phyloP scores from a whole-genome alignment of 345 rosid species.

The Citrus sp. region DNA sequence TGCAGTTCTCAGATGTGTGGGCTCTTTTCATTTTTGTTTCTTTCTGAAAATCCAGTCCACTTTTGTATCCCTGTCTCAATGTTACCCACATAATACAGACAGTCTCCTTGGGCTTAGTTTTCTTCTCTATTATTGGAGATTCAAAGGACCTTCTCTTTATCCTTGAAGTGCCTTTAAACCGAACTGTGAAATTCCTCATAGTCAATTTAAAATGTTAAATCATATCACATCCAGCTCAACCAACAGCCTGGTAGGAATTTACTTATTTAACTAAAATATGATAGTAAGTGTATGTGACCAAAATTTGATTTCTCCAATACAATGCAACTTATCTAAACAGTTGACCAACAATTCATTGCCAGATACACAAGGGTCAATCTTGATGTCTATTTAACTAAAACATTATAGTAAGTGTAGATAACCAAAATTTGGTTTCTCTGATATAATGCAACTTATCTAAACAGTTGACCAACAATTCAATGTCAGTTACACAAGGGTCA shows the following conservation, averaged over 20 bases:
- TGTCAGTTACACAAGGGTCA: background rate
- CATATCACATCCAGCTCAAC: background rate
- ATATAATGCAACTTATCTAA: background rate
- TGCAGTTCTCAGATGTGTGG: background rate
- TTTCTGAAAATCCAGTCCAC: background rate
- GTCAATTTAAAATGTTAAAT: background rate
- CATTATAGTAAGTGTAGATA: background rate
- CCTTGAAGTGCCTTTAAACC: background rate
- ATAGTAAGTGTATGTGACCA: background rate
- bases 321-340: background rate
- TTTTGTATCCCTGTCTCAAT: background rate
- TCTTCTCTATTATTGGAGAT: background rate
- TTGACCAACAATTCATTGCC: background rate
- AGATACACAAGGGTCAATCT: background rate
- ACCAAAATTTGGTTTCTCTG: background rate
- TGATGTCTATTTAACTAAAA: background rate
- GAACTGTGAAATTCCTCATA: background rate
- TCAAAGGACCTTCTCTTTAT: background rate
- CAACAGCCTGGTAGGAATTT: background rate
- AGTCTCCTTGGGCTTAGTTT: background rate
- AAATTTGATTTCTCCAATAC: background rate
- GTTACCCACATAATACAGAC: background rate
- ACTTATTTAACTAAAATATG: background rate
- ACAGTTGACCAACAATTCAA: background rate
- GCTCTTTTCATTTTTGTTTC: too few species aligned